Evolutionary conservation across 148 eudicot species (phyloP).

Genomic region (Spergularia bocconei): DNA sequence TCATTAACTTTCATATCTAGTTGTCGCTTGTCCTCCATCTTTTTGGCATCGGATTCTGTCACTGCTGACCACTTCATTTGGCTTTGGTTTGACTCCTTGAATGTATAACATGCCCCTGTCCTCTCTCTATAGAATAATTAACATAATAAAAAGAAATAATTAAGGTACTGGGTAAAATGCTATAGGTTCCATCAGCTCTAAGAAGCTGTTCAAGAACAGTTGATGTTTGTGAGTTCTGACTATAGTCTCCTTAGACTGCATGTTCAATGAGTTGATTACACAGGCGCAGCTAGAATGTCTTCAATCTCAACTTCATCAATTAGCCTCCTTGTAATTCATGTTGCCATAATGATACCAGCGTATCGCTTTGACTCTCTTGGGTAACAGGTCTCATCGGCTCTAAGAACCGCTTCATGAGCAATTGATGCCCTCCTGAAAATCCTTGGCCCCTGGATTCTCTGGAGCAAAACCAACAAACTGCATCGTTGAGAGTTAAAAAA

Average conservation of each 20-base stretch:
- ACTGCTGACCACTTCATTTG: neutral
- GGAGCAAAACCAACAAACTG: no score
- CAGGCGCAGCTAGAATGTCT: neutral
- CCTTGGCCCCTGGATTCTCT: no score
- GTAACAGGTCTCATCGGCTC: neutral
- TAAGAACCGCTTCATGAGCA: neutral
- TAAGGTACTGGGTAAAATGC: neutral
- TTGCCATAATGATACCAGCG: neutral
- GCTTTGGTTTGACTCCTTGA: conserved; percentile 10
- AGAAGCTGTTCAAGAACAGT: neutral
- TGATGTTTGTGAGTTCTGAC: neutral
- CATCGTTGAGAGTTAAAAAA: no score
- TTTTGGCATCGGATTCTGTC: neutral
- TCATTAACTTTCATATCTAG: neutral
- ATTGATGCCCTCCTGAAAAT: neutral
- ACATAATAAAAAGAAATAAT: neutral
- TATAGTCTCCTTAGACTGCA: neutral
- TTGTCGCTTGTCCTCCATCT: neutral
- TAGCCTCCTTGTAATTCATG: neutral
- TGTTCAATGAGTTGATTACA: neutral
- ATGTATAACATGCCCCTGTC: neutral
- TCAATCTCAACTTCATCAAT: neutral
- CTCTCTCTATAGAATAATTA: neutral
- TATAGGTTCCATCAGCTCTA: neutral
- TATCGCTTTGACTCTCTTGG: no score